phyloP scores from a whole-genome alignment of 495 filamentous ascomycete genomes.

The Aspergillus kassunensis region DNA sequence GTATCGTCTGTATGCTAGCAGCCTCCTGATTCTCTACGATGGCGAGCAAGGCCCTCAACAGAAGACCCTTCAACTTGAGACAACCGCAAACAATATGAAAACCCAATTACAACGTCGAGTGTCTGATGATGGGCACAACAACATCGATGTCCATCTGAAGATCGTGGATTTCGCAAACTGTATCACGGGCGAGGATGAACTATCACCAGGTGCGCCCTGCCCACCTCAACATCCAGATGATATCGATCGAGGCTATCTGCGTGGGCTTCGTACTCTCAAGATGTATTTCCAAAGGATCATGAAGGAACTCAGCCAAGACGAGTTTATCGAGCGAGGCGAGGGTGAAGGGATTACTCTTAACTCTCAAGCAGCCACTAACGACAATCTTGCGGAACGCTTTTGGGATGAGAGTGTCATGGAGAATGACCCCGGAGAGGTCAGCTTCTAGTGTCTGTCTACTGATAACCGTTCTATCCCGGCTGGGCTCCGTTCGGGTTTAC shows the following conservation, averaged over 20 bases:
- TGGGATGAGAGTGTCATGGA: slow-evolving; percentile 45
- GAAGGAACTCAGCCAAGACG: slow-evolving; percentile 65
- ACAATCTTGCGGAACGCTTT: slow-evolving; percentile 31
- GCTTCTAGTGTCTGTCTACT: slow-evolving; percentile 27
- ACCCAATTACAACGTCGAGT: slow-evolving; percentile 22
- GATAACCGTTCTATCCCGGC: neutral
- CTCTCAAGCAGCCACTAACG: slow-evolving; percentile 26
- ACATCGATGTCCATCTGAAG: slow-evolving; percentile 70
- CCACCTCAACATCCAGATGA: slow-evolving; percentile 77
- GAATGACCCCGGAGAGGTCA: slow-evolving; percentile 44
- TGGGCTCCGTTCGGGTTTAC: too few species aligned
- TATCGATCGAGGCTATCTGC: slow-evolving; percentile 84
- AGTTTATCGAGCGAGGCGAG: slow-evolving; percentile 47
- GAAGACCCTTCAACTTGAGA: slow-evolving; percentile 13
- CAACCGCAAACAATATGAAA: slow-evolving; percentile 13
- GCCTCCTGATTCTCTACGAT: slow-evolving; percentile 91
- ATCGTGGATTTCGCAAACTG: slow-evolving; percentile 99
- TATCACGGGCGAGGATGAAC: slow-evolving; percentile 76
- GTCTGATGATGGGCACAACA: slow-evolving; percentile 46
- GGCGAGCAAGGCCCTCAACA: slow-evolving; percentile 49
- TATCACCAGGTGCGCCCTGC: slow-evolving; percentile 61
- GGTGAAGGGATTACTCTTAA: slow-evolving; percentile 40
- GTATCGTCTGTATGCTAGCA: slow-evolving; percentile 94
- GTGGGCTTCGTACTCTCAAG: slow-evolving; percentile 72
- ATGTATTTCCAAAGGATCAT: slow-evolving; percentile 87